phyloP scores from a whole-genome alignment of 176 grass and related monocot species.

The Chrysopogon serrulatus region DNA sequence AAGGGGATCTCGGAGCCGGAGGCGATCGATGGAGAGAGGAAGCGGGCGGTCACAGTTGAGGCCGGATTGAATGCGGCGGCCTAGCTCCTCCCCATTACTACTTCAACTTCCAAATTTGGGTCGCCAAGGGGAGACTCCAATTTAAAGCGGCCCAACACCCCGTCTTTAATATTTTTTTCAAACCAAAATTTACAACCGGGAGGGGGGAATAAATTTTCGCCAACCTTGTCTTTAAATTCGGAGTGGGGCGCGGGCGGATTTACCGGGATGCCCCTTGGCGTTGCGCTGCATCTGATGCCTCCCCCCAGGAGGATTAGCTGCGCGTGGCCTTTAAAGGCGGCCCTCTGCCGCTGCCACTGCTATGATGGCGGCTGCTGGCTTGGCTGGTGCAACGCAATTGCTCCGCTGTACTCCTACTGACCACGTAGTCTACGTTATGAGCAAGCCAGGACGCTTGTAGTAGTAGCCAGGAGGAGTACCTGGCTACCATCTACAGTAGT shows the following conservation, averaged over 20 bases:
- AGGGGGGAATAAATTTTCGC: conserved; percentile 47
- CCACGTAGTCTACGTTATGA: no score
- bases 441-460: no score
- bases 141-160: conserved; percentile 88
- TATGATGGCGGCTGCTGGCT: conserved; percentile 22
- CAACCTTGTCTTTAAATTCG: conserved; percentile 56
- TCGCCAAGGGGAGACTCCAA: conserved; percentile 41
- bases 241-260: conserved; percentile 10
- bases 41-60: conserved; percentile 34
- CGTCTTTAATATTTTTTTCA: no score
- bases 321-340: conserved; percentile 35
- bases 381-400: conserved; percentile 27
- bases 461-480: neutral
- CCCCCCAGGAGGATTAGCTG: conserved; percentile 37
- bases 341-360: conserved; percentile 15
- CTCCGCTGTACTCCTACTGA: conserved; percentile 21
- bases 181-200: conserved; percentile 44
- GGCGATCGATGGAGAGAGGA: neutral
- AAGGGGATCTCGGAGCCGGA: no score
- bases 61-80: conserved; percentile 53
- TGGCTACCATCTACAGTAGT: neutral
- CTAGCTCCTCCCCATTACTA: conserved; percentile 34
- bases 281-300: conserved; percentile 9
- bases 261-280: conserved; percentile 19
- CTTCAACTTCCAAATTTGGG: conserved; percentile 62